These are phyloP conservation scores for Nakaseomyces uthaithaninus DNA, from an alignment of 1,139 yeast genomes.

Conservation along the genomic window DNA sequence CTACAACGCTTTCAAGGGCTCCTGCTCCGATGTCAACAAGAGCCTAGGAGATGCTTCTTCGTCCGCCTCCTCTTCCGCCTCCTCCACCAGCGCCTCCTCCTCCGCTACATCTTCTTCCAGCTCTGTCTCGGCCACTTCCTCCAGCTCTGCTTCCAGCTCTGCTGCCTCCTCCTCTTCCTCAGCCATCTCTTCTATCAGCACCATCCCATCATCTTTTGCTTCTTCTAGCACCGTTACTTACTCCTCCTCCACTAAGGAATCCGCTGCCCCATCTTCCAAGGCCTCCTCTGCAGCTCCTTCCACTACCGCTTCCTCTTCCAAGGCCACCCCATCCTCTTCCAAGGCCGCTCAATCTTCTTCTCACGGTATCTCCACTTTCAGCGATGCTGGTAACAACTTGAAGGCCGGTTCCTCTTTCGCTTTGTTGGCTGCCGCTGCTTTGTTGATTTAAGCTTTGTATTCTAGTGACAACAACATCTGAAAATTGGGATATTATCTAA, in stretches of 20 bases:
- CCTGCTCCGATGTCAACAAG: slow-evolving; percentile 43
- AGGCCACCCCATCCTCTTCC: slow-evolving; percentile 8
- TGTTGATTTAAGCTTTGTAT: slow-evolving; percentile 20
- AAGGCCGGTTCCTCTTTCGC: slow-evolving; percentile 27
- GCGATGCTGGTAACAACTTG: slow-evolving; percentile 30
- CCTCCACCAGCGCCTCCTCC: slow-evolving; percentile 33
- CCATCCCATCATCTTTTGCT: slow-evolving; percentile 15
- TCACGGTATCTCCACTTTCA: slow-evolving; percentile 12
- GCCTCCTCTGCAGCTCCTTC: slow-evolving; percentile 17
- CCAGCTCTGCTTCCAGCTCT: slow-evolving; percentile 24
- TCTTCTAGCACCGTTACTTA: slow-evolving; percentile 17
- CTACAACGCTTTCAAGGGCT: slow-evolving; percentile 43
- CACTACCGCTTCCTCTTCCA: slow-evolving; percentile 13
- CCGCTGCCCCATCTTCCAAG: slow-evolving; percentile 19
- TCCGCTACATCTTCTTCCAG: slow-evolving; percentile 32
- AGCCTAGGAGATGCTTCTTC: slow-evolving; percentile 30
- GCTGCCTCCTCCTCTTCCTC: slow-evolving; percentile 17
- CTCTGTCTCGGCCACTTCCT: slow-evolving; percentile 30
- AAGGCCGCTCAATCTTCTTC: slow-evolving; percentile 11
- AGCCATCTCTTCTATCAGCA: slow-evolving; percentile 15
- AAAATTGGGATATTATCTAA: too few relatives aligned
- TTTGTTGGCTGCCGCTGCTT: slow-evolving; percentile 33
- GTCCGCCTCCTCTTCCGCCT: slow-evolving; percentile 31
- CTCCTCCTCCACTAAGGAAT: slow-evolving; percentile 17
- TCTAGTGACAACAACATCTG: too few relatives aligned